Evolutionary conservation across 169 alveolate species (phyloP).

Genomic region (Eimeria tenella): DNA sequence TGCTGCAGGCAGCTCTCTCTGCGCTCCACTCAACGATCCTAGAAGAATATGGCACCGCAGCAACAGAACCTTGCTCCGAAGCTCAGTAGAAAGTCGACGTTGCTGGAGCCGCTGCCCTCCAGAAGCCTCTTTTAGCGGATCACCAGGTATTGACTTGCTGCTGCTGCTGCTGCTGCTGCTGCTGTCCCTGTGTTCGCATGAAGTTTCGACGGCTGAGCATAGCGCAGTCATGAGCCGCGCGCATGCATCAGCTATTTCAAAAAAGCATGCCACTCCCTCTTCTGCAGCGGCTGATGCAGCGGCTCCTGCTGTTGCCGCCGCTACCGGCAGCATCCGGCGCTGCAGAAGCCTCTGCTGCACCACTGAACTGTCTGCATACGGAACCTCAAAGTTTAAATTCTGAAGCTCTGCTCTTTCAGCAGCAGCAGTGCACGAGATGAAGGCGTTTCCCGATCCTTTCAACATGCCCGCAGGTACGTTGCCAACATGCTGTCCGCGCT

Average conservation of each 20-base stretch:
- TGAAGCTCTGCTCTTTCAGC: slow-evolving; percentile 41
- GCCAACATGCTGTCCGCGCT: not conserved
- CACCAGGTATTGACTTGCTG: slow-evolving; percentile 3
- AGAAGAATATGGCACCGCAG: slow-evolving; percentile 47
- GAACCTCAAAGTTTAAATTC: not conserved
- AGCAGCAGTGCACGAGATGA: not conserved
- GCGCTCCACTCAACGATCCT: slow-evolving; percentile 19
- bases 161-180: slow-evolving; percentile 13
- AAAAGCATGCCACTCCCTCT: slow-evolving; percentile 24
- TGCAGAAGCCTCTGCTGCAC: slow-evolving; percentile 56
- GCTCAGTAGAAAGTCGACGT: slow-evolving; percentile 16
- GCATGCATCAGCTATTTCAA: slow-evolving; percentile 62
- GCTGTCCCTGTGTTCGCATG: slow-evolving; percentile 1
- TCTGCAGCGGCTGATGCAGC: slow-evolving; percentile 47
- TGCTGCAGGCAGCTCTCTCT: slow-evolving; percentile 58
- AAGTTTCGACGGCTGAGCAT: not conserved
- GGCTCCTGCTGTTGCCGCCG: slow-evolving; percentile 58
- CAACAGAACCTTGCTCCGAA: slow-evolving; percentile 45
- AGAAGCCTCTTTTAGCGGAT: slow-evolving; percentile 27
- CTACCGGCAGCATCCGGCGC: not conserved
- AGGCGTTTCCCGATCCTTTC: not conserved
- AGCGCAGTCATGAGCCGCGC: slow-evolving; percentile 34
- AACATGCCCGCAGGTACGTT: not conserved
- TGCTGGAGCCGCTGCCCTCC: slow-evolving; percentile 47
- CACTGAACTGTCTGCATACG: slow-evolving; percentile 6